Evolutionary conservation across 441 rosid genomes (phyloP).

Genomic region (Hypseocharis bilobata): DNA sequence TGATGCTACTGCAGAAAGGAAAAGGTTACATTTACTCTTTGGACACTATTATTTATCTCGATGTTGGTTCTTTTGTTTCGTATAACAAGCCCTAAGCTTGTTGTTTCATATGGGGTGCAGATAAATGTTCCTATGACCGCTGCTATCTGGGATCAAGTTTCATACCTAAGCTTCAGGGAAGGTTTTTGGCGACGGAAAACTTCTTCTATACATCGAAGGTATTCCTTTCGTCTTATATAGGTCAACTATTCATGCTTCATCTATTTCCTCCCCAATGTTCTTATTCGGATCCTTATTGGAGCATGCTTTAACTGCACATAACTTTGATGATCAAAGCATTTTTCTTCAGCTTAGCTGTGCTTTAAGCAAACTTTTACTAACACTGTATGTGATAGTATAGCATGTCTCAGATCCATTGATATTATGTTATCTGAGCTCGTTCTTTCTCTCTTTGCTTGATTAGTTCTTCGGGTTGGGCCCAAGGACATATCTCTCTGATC

Average conservation of each 20-base stretch:
- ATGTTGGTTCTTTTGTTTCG: not conserved
- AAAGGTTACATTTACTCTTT: slow-evolving; percentile 38
- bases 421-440: slow-evolving; percentile 6
- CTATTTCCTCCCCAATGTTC: slow-evolving; percentile 7
- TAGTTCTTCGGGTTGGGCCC: slow-evolving; percentile 65
- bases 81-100: no score
- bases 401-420: not conserved
- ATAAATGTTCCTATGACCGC: slow-evolving; percentile 45
- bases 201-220: slow-evolving; percentile 83
- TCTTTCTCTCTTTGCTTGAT: slow-evolving; percentile 18
- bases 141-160: slow-evolving; percentile 67
- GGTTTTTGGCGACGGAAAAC: slow-evolving; percentile 73
- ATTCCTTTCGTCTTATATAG: not conserved
- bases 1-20: slow-evolving; percentile 50
- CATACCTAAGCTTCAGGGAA: slow-evolving; percentile 66
- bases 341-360: not conserved
- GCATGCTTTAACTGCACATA: not conserved
- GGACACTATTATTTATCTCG: not conserved
- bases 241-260: slow-evolving; percentile 2
- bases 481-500: slow-evolving; percentile 46
- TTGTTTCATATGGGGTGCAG: slow-evolving; percentile 34
- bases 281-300: slow-evolving; percentile 3
- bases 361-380: no score
- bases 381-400: no score
- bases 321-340: not conserved